Conservation (phyloP, 345 rosid species). For the Chamaenerion angustifolium region DNA sequence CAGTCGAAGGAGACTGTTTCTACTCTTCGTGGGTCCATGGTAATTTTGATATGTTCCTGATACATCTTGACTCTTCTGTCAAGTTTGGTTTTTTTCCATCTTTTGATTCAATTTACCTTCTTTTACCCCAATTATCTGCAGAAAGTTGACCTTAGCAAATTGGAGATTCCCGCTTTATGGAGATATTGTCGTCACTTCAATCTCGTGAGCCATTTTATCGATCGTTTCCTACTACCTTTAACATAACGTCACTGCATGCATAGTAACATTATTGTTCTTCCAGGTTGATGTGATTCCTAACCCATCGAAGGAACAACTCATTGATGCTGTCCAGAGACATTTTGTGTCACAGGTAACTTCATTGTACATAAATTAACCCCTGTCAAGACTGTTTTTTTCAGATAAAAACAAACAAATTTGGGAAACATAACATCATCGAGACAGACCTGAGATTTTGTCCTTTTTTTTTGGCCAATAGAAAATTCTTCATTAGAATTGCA, state of each 20-base stretch:
- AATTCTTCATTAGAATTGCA: too few relatives aligned
- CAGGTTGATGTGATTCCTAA: constrained; percentile 82
- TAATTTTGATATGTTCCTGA: constrained; percentile 6
- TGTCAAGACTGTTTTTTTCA: too few relatives aligned
- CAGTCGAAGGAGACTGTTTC: constrained; percentile 53
- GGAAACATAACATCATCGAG: too few relatives aligned
- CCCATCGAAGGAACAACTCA: constrained; percentile 79
- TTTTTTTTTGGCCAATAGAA: too few relatives aligned
- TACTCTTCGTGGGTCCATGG: constrained; percentile 46
- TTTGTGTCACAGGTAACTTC: constrained; percentile 80
- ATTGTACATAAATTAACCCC: not conserved
- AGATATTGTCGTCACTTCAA: constrained; percentile 88
- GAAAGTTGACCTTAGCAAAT: constrained; percentile 88
- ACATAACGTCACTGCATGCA: not conserved
- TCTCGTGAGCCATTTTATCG: constrained; percentile 42
- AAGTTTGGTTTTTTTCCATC: not conserved
- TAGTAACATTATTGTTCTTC: not conserved
- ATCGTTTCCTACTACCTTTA: not conserved
- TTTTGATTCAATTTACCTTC: not conserved
- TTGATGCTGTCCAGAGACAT: constrained; percentile 80
- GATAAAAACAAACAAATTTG: too few relatives aligned
- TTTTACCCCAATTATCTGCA: constrained; percentile 10
- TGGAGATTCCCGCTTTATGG: constrained; percentile 84
- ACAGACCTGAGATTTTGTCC: too few relatives aligned
- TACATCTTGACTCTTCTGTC: too few relatives aligned